phyloP scores from a whole-genome alignment of 768 basidiomycete species.

The Lactarius deliciosus region DNA sequence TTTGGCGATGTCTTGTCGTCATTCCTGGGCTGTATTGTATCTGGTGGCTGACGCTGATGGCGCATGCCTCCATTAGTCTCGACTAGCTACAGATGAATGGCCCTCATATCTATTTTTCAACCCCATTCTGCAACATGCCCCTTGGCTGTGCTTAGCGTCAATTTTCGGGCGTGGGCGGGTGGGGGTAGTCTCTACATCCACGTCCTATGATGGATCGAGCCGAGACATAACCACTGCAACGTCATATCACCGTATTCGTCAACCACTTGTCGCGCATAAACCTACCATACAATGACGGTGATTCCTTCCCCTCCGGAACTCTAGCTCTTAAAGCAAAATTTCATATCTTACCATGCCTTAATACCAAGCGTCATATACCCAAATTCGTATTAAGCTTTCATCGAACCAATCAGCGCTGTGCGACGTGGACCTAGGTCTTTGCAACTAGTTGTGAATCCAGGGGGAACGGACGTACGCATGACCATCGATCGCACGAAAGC shows the following conservation, averaged over 20 bases:
- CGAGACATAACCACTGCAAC: background rate
- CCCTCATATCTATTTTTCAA: slow-evolving; percentile 8
- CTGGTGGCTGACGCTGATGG: slow-evolving; percentile 20
- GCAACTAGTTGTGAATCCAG: background rate
- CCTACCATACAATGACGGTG: background rate
- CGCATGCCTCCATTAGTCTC: slow-evolving; percentile 15
- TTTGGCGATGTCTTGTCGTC: slow-evolving; percentile 25
- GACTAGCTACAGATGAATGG: background rate
- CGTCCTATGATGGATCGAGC: background rate
- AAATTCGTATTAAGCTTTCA: slow-evolving; percentile 1
- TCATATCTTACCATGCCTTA: background rate
- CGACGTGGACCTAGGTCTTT: background rate
- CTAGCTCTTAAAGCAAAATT: background rate
- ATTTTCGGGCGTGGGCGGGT: background rate
- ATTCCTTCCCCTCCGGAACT: background rate
- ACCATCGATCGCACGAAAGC: background rate
- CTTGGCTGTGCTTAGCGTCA: background rate
- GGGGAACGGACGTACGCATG: background rate
- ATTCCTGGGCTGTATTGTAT: slow-evolving; percentile 1
- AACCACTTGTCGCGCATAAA: no score
- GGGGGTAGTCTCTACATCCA: background rate
- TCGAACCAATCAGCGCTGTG: background rate
- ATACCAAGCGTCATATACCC: slow-evolving; percentile 2
- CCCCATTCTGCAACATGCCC: slow-evolving; percentile 17
- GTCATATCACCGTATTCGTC: no score